Percentiles rank a stretch among this genome's conserved stretches.
These are phyloP conservation scores for Botrytis fragariae DNA, from an alignment of 2,329 filamentous ascomycete genomes.

Conservation along the genomic window DNA sequence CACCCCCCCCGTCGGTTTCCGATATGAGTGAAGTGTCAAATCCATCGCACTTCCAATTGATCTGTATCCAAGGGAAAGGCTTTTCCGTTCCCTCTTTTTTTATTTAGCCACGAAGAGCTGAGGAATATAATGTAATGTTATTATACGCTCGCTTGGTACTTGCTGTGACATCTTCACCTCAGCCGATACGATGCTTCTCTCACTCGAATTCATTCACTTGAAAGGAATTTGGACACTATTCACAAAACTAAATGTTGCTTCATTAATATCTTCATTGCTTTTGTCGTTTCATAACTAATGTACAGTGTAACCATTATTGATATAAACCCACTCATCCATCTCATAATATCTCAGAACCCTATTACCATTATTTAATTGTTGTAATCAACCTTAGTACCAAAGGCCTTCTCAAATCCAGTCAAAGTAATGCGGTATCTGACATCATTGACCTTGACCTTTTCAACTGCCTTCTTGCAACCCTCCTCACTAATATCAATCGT, in stretches of 20 bases:
- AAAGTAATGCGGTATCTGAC: constrained; percentile 72
- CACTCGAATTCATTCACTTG: no score
- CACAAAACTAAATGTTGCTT: neutral
- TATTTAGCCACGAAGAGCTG: neutral
- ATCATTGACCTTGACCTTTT: constrained; percentile 67
- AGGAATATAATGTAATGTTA: neutral
- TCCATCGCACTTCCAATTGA: no score
- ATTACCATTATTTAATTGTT: neutral
- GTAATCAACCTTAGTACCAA: constrained; percentile 41
- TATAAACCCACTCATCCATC: neutral
- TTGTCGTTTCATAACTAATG: neutral
- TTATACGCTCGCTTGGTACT: no score
- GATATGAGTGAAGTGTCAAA: no score
- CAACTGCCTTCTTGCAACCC: constrained; percentile 66
- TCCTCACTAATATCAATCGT: constrained; percentile 20
- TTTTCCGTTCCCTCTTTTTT: neutral
- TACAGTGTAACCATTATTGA: neutral
- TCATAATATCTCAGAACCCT: neutral
- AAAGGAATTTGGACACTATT: neutral
- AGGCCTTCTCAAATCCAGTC: constrained; percentile 65
- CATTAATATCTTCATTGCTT: neutral
- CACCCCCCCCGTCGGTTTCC: no score
- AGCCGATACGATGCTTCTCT: no score
- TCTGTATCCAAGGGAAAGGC: no score
- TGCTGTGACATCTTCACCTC: no score